Percentiles rank a stretch among this genome's conserved stretches.
Conservation (phyloP, 805 yeast genomes). For the Starmerella scarabaei region DNA sequence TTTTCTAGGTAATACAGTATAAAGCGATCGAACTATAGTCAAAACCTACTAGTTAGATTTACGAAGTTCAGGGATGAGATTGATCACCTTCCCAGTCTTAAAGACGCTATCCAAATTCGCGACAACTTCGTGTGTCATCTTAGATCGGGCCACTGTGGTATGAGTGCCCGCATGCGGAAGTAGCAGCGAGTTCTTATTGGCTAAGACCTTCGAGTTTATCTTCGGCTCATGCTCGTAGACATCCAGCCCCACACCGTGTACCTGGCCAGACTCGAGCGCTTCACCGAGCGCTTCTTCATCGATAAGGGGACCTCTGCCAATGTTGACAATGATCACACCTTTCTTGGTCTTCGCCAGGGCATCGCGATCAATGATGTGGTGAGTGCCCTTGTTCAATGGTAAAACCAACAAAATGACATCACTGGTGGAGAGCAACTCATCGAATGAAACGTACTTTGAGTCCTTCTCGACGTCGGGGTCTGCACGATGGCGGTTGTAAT, state of each 20-base stretch:
- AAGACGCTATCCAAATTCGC: conserved; percentile 50
- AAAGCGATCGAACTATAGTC: too few species aligned
- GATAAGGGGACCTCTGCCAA: conserved; percentile 49
- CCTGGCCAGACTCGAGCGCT: conserved; percentile 38
- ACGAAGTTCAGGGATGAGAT: conserved; percentile 65
- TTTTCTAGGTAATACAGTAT: too few species aligned
- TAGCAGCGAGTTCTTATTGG: conserved; percentile 36
- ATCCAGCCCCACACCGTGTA: conserved; percentile 43
- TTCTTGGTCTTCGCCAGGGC: conserved; percentile 38
- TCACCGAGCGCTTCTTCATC: conserved; percentile 40
- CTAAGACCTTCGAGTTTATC: conserved; percentile 36
- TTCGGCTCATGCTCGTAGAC: conserved; percentile 51
- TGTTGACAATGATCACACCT: conserved; percentile 43
- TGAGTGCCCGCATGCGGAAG: conserved; percentile 45
- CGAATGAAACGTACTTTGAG: conserved; percentile 34
- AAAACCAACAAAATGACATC: conserved; percentile 41
- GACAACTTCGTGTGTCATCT: conserved; percentile 72
- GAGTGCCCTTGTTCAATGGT: conserved; percentile 43
- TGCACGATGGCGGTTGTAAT: conserved; percentile 40
- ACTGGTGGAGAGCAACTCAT: conserved; percentile 34
- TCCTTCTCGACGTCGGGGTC: conserved; percentile 36
- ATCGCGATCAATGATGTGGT: conserved; percentile 36
- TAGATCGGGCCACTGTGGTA: conserved; percentile 35
- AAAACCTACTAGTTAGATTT: too few species aligned
- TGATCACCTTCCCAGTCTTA: conserved; percentile 51